Base-by-base conservation (phyloP, 441 rosid species). In the Populus hybrid region DNA sequence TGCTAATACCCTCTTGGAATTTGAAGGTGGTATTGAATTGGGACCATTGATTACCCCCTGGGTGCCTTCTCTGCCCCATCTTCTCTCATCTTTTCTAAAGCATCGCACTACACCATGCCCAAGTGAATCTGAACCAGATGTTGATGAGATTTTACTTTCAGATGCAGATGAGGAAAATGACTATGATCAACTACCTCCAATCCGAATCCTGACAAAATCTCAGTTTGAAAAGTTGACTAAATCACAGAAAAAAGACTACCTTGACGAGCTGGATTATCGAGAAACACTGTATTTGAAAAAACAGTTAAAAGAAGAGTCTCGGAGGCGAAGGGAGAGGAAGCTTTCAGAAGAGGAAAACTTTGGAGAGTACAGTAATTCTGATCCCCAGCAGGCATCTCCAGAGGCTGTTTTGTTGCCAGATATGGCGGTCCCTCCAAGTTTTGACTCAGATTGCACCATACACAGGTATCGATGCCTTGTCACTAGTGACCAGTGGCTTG, bases 181-280 rank as follows among this genome's bases (percentile, higher is more conserved):
- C 80, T 95, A 91, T 84, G 94, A 90, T 83, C 93, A 95, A 78
- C 85, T 94, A 75, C 99, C 98, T 79, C 70, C 99, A 65, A 89
- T 95, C 73, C 90, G 90, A 78, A 84, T 92, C 84, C 86, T 95
- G 80, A 88, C 92, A 70, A 95, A 88, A 86, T 76, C 97, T 24
- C 95, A 93, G 81, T 90, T 91, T 83, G 83, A 86, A 78, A 95
- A 84, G 83, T 82, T 95, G 81, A 83, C 88, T 18, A 87, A 89
- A 82, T 82, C 86, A 16, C 97, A 89, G 89, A 92, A 92, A 83
- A 90, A 79, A 59, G 94, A 85, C 26, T 95, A 94, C 81, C 90
- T 95, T 70, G 97, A 94, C 70, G 99, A 95, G 89, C 87, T 95
- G 72, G 97, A 92, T 76, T 94, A 90, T 81, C 86, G 95, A 67